Conservation (phyloP, 2,329 filamentous ascomycete genomes). For the Raffaelea albimanens region DNA sequence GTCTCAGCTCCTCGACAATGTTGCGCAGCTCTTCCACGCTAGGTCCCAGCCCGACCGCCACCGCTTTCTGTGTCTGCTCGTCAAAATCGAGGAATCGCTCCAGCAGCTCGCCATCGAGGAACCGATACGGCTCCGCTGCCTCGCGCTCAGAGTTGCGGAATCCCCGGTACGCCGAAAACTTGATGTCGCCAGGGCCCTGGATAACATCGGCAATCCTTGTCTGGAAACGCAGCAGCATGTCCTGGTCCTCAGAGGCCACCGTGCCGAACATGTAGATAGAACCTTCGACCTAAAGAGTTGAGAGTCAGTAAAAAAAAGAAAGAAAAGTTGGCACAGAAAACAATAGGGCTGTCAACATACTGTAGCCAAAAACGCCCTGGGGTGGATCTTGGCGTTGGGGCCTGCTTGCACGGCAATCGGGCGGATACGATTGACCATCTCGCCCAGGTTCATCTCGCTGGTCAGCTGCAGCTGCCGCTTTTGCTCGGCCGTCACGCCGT, state of each 20-base stretch:
- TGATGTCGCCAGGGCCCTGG: conserved; percentile 59
- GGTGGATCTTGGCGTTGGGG: conserved; percentile 59
- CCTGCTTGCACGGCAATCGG: conserved; percentile 59
- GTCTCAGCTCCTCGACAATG: conserved; percentile 51
- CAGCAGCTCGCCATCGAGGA: conserved; percentile 86
- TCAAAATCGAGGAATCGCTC: conserved; percentile 72
- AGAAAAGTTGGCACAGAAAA: neutral
- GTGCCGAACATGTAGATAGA: conserved; percentile 83
- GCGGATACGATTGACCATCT: conserved; percentile 86
- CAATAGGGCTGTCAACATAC: conserved; percentile 43
- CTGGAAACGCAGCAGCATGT: conserved; percentile 78
- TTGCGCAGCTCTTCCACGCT: conserved; percentile 55
- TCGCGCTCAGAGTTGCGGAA: conserved; percentile 66
- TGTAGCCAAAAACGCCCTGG: conserved; percentile 80
- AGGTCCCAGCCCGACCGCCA: conserved; percentile 47
- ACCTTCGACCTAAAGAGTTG: conserved; percentile 63
- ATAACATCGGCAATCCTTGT: conserved; percentile 57
- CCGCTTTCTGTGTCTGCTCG: conserved; percentile 43
- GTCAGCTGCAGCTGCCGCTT: conserved; percentile 60
- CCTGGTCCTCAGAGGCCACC: conserved; percentile 62
- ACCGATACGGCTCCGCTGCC: conserved; percentile 69
- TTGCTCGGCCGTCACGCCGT: conserved; percentile 68
- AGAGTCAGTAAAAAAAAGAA: neutral
- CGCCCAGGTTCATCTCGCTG: conserved; percentile 76
- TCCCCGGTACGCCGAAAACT: conserved; percentile 72